phyloP scores from a whole-genome alignment of 345 rosid species.

The Salix exigua region DNA sequence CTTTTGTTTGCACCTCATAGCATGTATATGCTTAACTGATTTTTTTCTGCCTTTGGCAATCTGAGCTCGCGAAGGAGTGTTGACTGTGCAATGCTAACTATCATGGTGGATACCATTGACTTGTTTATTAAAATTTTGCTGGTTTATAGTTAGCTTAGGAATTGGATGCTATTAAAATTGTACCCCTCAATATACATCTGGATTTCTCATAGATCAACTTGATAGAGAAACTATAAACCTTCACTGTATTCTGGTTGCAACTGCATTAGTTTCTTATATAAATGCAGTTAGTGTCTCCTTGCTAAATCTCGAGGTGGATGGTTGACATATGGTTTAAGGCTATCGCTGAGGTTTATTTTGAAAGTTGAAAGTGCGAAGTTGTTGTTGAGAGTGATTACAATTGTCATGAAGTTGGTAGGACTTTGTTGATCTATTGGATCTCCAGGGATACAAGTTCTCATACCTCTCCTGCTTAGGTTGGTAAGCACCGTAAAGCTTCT shows the following conservation, averaged over 20 bases:
- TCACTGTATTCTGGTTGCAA: not conserved
- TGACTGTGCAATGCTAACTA: constrained; percentile 11
- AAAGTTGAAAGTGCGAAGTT: constrained; percentile 7
- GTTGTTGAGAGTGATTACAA: constrained; percentile 9
- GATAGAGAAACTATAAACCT: not conserved
- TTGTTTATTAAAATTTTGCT: constrained; percentile 9
- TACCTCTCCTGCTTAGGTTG: constrained; percentile 3
- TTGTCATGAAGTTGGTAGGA: not conserved
- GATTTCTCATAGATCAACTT: constrained; percentile 5
- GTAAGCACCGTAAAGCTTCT: not conserved
- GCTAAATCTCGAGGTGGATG: constrained; percentile 12
- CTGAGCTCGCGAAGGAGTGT: constrained; percentile 17
- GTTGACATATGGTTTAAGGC: constrained; percentile 4
- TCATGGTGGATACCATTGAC: constrained; percentile 7
- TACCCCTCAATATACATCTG: not conserved
- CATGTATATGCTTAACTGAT: constrained; percentile 16
- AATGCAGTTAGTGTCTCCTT: constrained; percentile 10
- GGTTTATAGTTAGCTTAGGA: constrained; percentile 22
- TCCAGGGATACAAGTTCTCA: constrained; percentile 11
- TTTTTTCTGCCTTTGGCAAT: not conserved
- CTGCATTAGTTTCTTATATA: not conserved
- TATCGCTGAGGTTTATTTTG: not conserved
- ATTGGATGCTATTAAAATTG: constrained; percentile 7
- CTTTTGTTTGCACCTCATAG: constrained; percentile 17
- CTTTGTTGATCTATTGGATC: constrained; percentile 15